Base-by-base conservation (phyloP, 1,139 yeast genomes). In the Pichia sp. region DNA sequence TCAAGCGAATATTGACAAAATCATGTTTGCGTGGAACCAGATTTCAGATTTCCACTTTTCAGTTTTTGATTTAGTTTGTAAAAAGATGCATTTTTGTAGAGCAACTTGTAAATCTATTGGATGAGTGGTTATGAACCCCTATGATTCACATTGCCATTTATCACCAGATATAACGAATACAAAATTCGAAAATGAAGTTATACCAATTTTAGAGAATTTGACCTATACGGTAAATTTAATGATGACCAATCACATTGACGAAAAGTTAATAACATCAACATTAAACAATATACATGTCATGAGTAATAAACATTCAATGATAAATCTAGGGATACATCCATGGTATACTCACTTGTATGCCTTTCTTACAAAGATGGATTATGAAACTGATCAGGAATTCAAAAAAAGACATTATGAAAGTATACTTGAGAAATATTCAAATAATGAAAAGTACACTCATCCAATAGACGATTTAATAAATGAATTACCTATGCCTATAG, bases 251-350 rank as follows among this genome's bases (percentile, higher is more conserved):
- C 77, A 73, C 53, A 63, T 69, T 28, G 89, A 84, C 62, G 69
- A 70, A 49, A 47, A 54, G 9, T 54, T 77, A 34, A 67, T 73
- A 19, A n/a, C 16, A 3, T n/a, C 42, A 3, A 16, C 39, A 14
- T 22, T 55, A 9, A 2, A 22, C 1, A 45, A 52, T 10, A 67
- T 62, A 3, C 59, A 62, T 13, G 53, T 67, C 3, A 33, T 25
- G 16, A 19, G 29, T 2, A 60, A 60, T 18, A 57, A 58, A 1
- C 65, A 66, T 31, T 68, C 85, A 1, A 67, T 76, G 0, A 84
- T 93, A 0, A 81, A 84, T 50, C 84, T 83, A 65, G 99, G 98
- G 0, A 73, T 88, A 5, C 98, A 93, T 66, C 98, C 98, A 0
- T 91, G 97, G 97, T 89, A 79, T 62, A 70, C 81, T 2, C 96